Evolutionary conservation across 768 basidiomycete species (phyloP), one percentile per base, ranked within the genome.

Genomic region (Lactifluus hygrophoroides): DNA sequence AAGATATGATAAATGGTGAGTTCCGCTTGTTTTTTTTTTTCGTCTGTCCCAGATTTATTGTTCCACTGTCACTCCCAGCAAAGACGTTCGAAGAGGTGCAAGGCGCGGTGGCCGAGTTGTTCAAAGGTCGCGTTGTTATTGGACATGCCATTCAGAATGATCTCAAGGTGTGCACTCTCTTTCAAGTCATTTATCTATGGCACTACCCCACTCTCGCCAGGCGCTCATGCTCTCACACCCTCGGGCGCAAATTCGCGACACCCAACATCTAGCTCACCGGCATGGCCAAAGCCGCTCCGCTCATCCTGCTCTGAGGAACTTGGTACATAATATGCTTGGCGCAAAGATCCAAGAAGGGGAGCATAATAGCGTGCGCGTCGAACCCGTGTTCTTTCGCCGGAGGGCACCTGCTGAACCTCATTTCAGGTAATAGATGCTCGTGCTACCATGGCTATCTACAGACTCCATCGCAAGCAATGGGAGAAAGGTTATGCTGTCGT

Each of bases 121-220:
- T 95, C 14, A 81, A 88, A 60, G 90, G 85, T 54, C 77, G 85
- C 48, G 81, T 94, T 43, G 70, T 98, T 13, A 77, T 98, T 8
- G 96, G 94, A 1, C 96, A 98, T 68, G 94, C 95, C 0, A 76
- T 99, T 5, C 77, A 85, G 67, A 91, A 97, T 64, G 95, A 98
- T 74, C 76, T 96, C 34, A 90, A 90, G 74, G 93, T 86, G 58
- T 55, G 74, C 61, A 27, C 60, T 30, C 47, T 63, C 23, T 50
- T 58, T 11, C 42, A 23, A 11, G 4, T 13, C 64, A 44, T 42
- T 59, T 63, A 51, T 59, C 58, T 16, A 49, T 28, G n/a, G 32
- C 44, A 11, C 27, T 34, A 1, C 23, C 32, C 27, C 14, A 19
- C 45, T 25, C n/a, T 10, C 34, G 28, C 37, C 64, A 85, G 83